phyloP scores from a whole-genome alignment of 2,329 filamentous ascomycete species.

The Zasmidium angulare region DNA sequence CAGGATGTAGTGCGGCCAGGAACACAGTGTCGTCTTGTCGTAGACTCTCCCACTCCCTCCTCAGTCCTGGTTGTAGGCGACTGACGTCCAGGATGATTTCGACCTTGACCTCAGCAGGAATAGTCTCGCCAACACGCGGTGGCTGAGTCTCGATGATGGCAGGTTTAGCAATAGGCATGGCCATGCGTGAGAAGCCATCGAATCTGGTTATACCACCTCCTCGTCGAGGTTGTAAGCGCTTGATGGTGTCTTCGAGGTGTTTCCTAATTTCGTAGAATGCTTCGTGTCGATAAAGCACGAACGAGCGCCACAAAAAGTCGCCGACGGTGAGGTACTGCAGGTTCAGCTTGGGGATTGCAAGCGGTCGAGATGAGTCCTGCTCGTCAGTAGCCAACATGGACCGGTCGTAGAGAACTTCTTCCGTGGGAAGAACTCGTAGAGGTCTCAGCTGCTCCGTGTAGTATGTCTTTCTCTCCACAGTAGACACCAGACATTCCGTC shows the following conservation, averaged over 20 bases:
- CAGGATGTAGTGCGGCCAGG: slow-evolving; percentile 71
- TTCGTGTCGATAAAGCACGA: slow-evolving; percentile 85
- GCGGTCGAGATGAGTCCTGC: slow-evolving; percentile 82
- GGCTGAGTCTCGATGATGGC: slow-evolving; percentile 84
- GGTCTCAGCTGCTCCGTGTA: slow-evolving; percentile 77
- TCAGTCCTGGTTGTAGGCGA: slow-evolving; percentile 71
- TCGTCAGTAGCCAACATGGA: slow-evolving; percentile 76
- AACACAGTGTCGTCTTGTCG: slow-evolving; percentile 88
- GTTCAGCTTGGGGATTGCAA: slow-evolving; percentile 92
- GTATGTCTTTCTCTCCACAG: slow-evolving; percentile 73
- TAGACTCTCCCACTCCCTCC: slow-evolving; percentile 86
- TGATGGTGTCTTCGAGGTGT: slow-evolving; percentile 80
- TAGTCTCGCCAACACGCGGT: slow-evolving; percentile 76
- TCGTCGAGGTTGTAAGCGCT: slow-evolving; percentile 70
- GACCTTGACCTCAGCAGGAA: slow-evolving; percentile 76
- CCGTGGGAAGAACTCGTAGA: slow-evolving; percentile 79
- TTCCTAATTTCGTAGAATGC: slow-evolving; percentile 91
- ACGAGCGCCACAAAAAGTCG: slow-evolving; percentile 94
- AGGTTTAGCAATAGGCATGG: slow-evolving; percentile 79
- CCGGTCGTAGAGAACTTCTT: slow-evolving; percentile 75
- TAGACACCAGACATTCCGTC: slow-evolving; percentile 70
- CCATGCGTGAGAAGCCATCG: slow-evolving; percentile 87
- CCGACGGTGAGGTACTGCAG: slow-evolving; percentile 92
- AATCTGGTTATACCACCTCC: slow-evolving; percentile 68
- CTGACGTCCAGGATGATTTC: slow-evolving; percentile 84